Evolutionary conservation across 129 eudicot genomes (phyloP).

Genomic region (Calendula officinalis): DNA sequence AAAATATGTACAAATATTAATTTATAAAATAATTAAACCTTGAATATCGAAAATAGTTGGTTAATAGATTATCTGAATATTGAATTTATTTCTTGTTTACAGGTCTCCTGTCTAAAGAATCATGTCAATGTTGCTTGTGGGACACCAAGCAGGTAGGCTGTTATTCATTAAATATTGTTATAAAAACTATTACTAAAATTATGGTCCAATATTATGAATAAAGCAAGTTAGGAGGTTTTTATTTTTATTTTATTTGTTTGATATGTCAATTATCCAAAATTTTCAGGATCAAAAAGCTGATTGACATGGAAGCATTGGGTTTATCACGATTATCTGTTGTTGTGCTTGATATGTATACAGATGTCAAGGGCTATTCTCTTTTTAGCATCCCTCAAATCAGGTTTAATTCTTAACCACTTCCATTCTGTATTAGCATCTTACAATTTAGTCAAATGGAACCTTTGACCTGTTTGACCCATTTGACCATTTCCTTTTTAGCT

Average conservation of each 20-base stretch:
- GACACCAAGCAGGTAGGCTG: constrained; percentile 77
- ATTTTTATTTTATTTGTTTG: constrained; percentile 7
- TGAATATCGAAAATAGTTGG: not conserved
- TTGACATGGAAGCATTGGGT: constrained; percentile 77
- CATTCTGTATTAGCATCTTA: not conserved
- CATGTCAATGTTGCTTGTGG: constrained; percentile 86
- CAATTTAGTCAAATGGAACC: not conserved
- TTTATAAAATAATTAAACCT: not conserved
- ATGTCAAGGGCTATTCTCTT: constrained; percentile 87
- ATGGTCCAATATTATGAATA: not conserved
- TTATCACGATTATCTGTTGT: constrained; percentile 67
- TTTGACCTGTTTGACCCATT: not conserved
- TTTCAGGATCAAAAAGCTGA: constrained; percentile 83
- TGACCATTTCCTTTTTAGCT: not conserved
- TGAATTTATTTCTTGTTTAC: constrained; percentile 16
- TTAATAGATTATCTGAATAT: not conserved
- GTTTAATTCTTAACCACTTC: constrained; percentile 35
- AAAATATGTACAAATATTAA: too few relatives aligned
- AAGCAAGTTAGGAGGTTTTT: constrained; percentile 1
- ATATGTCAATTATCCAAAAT: not conserved
- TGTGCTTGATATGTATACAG: constrained; percentile 86
- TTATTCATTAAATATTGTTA: not conserved
- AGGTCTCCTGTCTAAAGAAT: constrained; percentile 69
- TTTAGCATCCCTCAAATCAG: constrained; percentile 93
- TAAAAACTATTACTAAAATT: not conserved